Evolutionary conservation across 192 early-diverging fungal genomes (phyloP).

Genomic region (Haplosporangium gracile): DNA sequence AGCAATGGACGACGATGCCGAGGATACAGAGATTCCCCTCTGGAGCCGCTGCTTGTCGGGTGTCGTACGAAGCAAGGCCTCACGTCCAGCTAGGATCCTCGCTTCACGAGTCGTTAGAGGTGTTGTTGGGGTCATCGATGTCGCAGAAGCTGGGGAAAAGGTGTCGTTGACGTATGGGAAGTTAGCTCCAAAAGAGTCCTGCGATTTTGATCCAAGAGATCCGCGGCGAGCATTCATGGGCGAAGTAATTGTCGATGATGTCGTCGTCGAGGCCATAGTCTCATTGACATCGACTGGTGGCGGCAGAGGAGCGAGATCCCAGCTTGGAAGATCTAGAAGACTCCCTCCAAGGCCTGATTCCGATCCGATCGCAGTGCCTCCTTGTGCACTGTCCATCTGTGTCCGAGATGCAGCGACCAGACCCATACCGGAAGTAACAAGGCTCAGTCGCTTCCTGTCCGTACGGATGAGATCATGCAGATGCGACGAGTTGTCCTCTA

Average conservation of each 20-base stretch:
- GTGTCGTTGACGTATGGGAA: background rate
- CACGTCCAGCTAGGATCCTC: conserved; percentile 39
- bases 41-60: conserved; percentile 20
- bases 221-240: conserved; percentile 15
- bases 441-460: conserved; percentile 30
- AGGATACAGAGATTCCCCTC: conserved; percentile 31
- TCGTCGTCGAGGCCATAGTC: background rate
- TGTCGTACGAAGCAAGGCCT: conserved; percentile 22
- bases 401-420: conserved; percentile 19
- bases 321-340: conserved; percentile 27
- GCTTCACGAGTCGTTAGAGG: conserved; percentile 40
- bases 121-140: conserved; percentile 35
- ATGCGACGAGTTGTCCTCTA: background rate
- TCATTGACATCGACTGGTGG: conserved; percentile 40
- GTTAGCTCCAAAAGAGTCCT: conserved; percentile 5
- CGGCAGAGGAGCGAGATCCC: conserved; percentile 47
- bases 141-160: conserved; percentile 27
- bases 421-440: conserved; percentile 33
- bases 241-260: conserved; percentile 5
- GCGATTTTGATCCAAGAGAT: background rate
- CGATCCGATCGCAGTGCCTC: background rate
- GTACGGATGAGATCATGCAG: background rate
- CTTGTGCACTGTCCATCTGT: conserved; percentile 2
- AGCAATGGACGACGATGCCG: conserved; percentile 23
- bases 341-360: background rate